These are phyloP conservation scores for Pleurotus salmoneostramineus DNA, from an alignment of 768 basidiomycete species.

Conservation along the genomic window DNA sequence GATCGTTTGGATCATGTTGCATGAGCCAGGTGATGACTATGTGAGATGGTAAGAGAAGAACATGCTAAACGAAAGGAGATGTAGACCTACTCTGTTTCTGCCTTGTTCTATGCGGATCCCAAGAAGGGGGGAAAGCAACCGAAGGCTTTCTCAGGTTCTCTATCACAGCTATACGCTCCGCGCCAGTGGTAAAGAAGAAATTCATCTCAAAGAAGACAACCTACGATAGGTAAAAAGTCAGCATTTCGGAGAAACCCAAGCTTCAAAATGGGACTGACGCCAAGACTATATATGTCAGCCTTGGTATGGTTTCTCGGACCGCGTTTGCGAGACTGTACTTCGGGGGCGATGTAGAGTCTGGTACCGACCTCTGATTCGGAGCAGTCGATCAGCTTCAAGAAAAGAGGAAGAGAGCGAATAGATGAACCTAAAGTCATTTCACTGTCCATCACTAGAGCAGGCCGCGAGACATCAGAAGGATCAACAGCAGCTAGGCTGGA, in stretches of 20 bases:
- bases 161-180: conserved; percentile 82
- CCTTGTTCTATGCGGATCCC: conserved; percentile 57
- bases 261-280: conserved; percentile 44
- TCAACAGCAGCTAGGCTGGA: conserved; percentile 78
- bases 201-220: conserved; percentile 99
- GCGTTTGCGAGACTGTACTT: conserved; percentile 64
- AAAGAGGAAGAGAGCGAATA: not conserved
- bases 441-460: conserved; percentile 40
- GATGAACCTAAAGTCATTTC: conserved; percentile 73
- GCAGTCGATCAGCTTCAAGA: not conserved
- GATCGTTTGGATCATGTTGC: conserved; percentile 72
- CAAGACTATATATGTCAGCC: conserved; percentile 93
- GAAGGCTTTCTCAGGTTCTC: conserved; percentile 71
- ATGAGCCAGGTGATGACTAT: conserved; percentile 79
- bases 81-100: conserved; percentile 64
- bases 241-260: not conserved
- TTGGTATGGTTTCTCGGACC: conserved; percentile 79
- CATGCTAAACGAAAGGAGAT: not conserved
- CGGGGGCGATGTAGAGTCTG: conserved; percentile 88
- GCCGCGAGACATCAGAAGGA: conserved; percentile 58
- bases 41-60: not conserved
- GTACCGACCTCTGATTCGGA: conserved; percentile 75
- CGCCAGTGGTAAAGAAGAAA: conserved; percentile 72
- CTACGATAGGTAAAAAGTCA: conserved; percentile 29
- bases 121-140: conserved; percentile 73